Evolutionary conservation across 2,329 filamentous ascomycete genomes (phyloP), one percentile per base, ranked within the genome.

Genomic region (Microsporum audouinii): DNA sequence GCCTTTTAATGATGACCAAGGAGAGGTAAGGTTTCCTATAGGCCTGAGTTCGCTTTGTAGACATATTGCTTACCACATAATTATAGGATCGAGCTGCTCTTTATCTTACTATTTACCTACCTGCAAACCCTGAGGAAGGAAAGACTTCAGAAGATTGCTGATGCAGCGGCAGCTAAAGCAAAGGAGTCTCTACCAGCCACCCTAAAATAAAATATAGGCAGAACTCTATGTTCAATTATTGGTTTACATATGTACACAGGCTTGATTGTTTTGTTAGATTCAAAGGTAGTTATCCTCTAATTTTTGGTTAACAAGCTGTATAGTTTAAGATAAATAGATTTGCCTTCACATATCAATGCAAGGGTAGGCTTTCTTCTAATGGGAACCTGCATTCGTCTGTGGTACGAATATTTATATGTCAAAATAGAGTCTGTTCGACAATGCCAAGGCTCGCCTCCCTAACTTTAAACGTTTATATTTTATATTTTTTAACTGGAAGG

Each of bases 1-100:
- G 94, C 57, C 84, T 99, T 61, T 79, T 99, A 43, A 99, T 99
- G 94, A 99, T 96, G 91, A 94, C 91, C 56, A 99, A 99, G 77
- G 94, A 99, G 77, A 84, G 91, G 88, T 91, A 80, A 66, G 80
- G 59, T 51, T 10, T 31, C 23, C 8, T 51, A 12, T 31, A 29
- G 41, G 6, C 34, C 49, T n/a, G 12, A 47, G 7, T 31, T 51
- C 55, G 31, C 57, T 7, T 61, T 51, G 43, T 51, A 17, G 47
- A 12, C 27, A n/a, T 1, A 1, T 12, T 57, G 38, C 55, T 57
- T 31, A 43, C 31, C 39, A 5, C 23, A 33, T 31, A 47, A 31
- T 6, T 31, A 7, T 60, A 90, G 89, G 67, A 89, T 97, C 75
- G 94, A 97, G 73, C 78, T 97, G 14, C 73, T 91, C 51, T 97